Evolutionary conservation across 2,329 filamentous ascomycete species (phyloP).

Genomic region (Cercospora sojina): DNA sequence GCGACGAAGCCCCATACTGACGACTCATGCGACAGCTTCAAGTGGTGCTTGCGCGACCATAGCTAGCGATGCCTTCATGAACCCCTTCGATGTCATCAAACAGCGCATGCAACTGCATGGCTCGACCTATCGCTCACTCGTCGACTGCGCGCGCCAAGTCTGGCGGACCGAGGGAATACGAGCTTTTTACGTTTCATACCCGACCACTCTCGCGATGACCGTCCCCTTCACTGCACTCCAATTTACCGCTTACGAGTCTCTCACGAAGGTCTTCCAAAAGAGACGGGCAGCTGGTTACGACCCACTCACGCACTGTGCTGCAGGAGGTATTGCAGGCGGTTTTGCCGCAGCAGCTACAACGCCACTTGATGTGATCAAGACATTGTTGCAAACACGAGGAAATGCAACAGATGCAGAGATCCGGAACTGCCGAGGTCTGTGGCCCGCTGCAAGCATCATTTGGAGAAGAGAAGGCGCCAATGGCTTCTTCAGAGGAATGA

Average conservation of each 20-base stretch:
- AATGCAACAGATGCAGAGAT: slow-evolving; percentile 77
- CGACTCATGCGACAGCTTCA: slow-evolving; percentile 59
- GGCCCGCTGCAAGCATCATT: slow-evolving; percentile 76
- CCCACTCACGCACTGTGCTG: slow-evolving; percentile 87
- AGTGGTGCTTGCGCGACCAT: slow-evolving; percentile 95
- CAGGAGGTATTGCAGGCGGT: slow-evolving; percentile 88
- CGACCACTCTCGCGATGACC: slow-evolving; percentile 96
- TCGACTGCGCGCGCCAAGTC: slow-evolving; percentile 82
- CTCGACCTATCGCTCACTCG: slow-evolving; percentile 84
- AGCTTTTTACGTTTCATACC: slow-evolving; percentile 98
- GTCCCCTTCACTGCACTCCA: slow-evolving; percentile 96
- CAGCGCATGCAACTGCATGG: slow-evolving; percentile 98
- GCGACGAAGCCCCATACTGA: slow-evolving; percentile 7
- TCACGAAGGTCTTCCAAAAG: slow-evolving; percentile 88
- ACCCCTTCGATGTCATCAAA: slow-evolving; percentile 99
- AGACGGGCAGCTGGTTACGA: slow-evolving; percentile 63
- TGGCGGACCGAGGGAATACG: slow-evolving; percentile 83
- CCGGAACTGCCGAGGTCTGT: slow-evolving; percentile 77
- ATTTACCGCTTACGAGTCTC: slow-evolving; percentile 95
- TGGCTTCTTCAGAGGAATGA: slow-evolving; percentile 91
- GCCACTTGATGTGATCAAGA: slow-evolving; percentile 97
- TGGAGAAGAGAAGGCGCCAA: slow-evolving; percentile 77
- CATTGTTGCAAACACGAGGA: slow-evolving; percentile 89
- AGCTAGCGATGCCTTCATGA: slow-evolving; percentile 97
- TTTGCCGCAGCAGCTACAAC: slow-evolving; percentile 92